These are phyloP conservation scores for Scopulariopsis brevicaulis DNA, from an alignment of 2,329 filamentous ascomycete species.

Conservation along the genomic window DNA sequence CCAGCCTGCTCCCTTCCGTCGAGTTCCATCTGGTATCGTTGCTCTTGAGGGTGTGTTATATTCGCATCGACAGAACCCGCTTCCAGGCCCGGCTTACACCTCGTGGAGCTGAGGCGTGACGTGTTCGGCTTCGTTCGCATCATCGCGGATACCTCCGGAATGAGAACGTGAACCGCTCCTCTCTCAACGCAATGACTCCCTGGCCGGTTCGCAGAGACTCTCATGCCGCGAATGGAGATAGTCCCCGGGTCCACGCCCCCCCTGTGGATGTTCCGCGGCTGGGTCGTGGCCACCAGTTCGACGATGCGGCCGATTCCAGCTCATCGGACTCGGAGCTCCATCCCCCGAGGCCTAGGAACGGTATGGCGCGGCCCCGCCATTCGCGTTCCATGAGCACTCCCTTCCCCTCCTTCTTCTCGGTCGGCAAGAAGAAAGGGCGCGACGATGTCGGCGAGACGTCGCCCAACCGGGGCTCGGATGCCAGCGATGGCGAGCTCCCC, in stretches of 20 bases:
- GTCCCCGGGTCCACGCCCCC: not conserved
- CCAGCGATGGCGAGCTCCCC: conserved; percentile 10
- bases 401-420: conserved; percentile 59
- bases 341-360: conserved; percentile 8
- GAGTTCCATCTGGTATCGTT: not conserved
- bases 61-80: not conserved
- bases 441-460: not conserved
- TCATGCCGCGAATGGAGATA: not conserved
- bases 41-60: not conserved
- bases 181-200: not conserved
- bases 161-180: not conserved
- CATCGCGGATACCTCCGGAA: not conserved
- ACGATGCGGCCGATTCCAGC: conserved; percentile 22
- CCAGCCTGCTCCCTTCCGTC: not conserved
- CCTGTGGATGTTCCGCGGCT: conserved; percentile 10
- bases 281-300: conserved; percentile 4
- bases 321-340: conserved; percentile 31
- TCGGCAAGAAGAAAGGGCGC: conserved; percentile 38
- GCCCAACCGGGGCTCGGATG: not conserved
- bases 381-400: conserved; percentile 69
- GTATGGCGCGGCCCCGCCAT: conserved; percentile 20
- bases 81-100: not conserved
- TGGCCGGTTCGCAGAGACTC: conserved; percentile 2
- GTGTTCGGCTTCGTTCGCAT: not conserved
- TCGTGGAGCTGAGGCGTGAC: not conserved